These are phyloP conservation scores for Diaporthe longicolla DNA, from an alignment of 2,329 filamentous ascomycete genomes.

Conservation along the genomic window DNA sequence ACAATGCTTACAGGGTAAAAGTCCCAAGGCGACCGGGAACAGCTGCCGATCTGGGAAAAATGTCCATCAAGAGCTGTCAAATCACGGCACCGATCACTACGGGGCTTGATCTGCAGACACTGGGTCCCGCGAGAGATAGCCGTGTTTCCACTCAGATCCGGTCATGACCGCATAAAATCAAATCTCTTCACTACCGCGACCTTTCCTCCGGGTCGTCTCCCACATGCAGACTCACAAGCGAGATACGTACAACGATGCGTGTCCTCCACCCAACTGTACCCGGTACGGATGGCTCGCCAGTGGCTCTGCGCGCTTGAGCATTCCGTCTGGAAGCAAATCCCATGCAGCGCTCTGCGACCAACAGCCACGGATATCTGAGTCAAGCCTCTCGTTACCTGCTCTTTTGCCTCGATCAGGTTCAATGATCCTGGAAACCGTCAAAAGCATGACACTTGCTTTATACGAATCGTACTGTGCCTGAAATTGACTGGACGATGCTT, in stretches of 20 bases:
- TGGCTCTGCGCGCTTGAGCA: not conserved
- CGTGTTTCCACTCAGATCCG: conserved; percentile 42
- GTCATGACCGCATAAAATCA: conserved; percentile 39
- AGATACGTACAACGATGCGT: conserved; percentile 9
- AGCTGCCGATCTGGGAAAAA: conserved; percentile 41
- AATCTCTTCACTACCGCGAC: conserved; percentile 33
- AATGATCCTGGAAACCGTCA: not conserved
- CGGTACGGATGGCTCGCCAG: not conserved
- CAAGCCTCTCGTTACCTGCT: not conserved
- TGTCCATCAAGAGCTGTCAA: conserved; percentile 41
- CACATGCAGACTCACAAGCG: conserved; percentile 9
- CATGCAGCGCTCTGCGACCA: not conserved
- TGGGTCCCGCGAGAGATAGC: conserved; percentile 40
- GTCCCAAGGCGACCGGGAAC: conserved; percentile 34
- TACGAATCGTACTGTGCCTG: not conserved
- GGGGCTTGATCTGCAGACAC: conserved; percentile 40
- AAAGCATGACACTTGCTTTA: not conserved
- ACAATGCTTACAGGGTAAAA: conserved; percentile 34
- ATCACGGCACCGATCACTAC: conserved; percentile 41
- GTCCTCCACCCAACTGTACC: not conserved
- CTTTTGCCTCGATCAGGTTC: not conserved
- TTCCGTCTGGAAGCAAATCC: not conserved
- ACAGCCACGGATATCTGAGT: not conserved
- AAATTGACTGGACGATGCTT: conserved; percentile 15
- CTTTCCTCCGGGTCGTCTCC: conserved; percentile 26